Evolutionary conservation across 2,329 filamentous ascomycete species (phyloP), one percentile per base, ranked within the genome.

Genomic region (Furcasterigmium furcatum): DNA sequence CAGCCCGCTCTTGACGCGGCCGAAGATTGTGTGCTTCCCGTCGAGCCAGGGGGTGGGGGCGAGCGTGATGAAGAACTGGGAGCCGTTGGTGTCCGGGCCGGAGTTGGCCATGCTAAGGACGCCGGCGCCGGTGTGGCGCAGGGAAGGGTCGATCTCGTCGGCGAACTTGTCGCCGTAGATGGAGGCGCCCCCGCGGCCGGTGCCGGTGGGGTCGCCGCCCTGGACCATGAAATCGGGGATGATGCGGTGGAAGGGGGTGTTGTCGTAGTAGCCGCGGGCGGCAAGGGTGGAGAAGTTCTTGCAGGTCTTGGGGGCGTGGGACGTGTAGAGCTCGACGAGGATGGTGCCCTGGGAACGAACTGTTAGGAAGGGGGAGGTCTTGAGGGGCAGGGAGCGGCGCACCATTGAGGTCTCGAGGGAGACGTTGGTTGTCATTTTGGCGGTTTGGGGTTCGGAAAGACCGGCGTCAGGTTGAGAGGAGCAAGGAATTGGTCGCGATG

Each of bases 141-240:
- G 73, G 5, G 73, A 72, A 3, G 82, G 69, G 39, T 79, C 73
- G 57, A 97, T 92, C 75, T 99, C 94, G 70, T 99, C 94, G 50
- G 86, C 89, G 65, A 97, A 97, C 63, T 89, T 92, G 42, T 91
- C 88, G 59, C 92, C 94, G 68, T 90, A 97, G 71, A 96, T 95
- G 50, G 85, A 91, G 47, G 76, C 76, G 47, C 94, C 94, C 57
- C 94, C 94, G 48, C 91, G 84, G 43, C 94, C 94, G 2, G 91
- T 96, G 49, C 91, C 92, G 0, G 92, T 96, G 2, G 92, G 92
- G 66, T 99, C 94, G 48, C 92, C 91, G 51, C 87, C 88, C 72
- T 97, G 92, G 47, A 95, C 78, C 92, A 99, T 97, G 75, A 99
- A 99, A 68, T 89, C 83, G 43, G 89, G 84, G 61, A 99, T 97